Base-by-base conservation (phyloP, 441 rosid genomes). In the Biscutella laevigata region DNA sequence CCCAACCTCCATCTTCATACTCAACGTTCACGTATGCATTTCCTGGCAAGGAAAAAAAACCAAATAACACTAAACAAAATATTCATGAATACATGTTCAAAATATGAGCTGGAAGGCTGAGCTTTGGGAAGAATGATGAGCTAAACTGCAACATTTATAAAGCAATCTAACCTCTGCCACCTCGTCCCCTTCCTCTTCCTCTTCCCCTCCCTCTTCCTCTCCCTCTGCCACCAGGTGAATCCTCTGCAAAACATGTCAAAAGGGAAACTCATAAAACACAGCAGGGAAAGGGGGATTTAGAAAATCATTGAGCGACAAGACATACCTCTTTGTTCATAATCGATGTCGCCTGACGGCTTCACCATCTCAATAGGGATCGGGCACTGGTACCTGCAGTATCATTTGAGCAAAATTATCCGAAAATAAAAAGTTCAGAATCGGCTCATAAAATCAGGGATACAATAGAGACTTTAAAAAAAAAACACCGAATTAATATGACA, bases 1-100 rank as follows among this genome's bases (percentile, higher is more conserved):
- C 75, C 59, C 43, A 64, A 35, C 57, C 72, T 30, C 72, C 79
- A 51, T 72, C 73, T 52, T 55, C 71, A 25, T 69, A 53, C 66
- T 70, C 76, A 7, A 24, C 70, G 11, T 52, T 66, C 52, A 60
- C 74, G 37, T 73, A 64, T 19, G 47, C 50, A 68, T 71, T 60
- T 24, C 76, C 81, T 77, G 59, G 30, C 41, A 9, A n/a, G 28
- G 26, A 16, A 27, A 49, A 8, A 12, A 9, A 4, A 19, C 0
- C 0, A 20, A 27, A 11, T 1, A 13, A n/a, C 37, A 19, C 13
- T 3, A 8, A 6, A 7, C 20, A 21, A 20, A 9, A 24, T 27
- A 50, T 40, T 2, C 37, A 15, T 13, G 35, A 35, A 27, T 17
- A 26, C 7, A 35, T 20, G 35, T 32, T 42, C 20, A 49, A 9